phyloP scores from a whole-genome alignment of 2,329 filamentous ascomycete genomes.

The Graphilbum ipis-grandicollis region DNA sequence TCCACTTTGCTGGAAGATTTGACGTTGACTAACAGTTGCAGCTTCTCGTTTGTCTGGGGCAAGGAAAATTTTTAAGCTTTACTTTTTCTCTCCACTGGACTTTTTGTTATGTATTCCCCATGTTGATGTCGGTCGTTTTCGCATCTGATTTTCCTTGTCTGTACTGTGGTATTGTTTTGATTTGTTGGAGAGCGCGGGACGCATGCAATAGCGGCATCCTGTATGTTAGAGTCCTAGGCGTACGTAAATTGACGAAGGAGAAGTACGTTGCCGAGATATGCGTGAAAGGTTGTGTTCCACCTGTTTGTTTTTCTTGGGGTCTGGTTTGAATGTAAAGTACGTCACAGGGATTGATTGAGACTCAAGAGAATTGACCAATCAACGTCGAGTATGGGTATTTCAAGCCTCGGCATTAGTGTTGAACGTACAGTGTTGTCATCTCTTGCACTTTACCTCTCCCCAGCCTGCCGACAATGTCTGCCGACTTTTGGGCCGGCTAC shows the following conservation, averaged over 20 bases:
- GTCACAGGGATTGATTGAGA: not conserved
- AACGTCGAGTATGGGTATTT: not conserved
- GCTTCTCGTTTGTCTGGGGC: slow-evolving; percentile 50
- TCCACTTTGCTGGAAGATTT: slow-evolving; percentile 7
- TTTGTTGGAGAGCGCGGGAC: slow-evolving; percentile 8
- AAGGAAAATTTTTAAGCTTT: slow-evolving; percentile 47
- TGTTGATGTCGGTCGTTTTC: not conserved
- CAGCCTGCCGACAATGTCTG: slow-evolving; percentile 39
- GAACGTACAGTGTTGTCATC: not conserved
- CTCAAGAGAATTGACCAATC: not conserved
- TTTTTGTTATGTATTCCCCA: slow-evolving; percentile 6
- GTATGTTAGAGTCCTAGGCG: too few relatives aligned
- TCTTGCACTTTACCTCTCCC: not conserved
- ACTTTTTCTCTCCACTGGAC: not conserved
- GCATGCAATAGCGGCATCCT: too few relatives aligned
- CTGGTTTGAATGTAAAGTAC: too few relatives aligned
- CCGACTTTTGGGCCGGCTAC: slow-evolving; percentile 91
- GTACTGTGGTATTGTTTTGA: slow-evolving; percentile 5
- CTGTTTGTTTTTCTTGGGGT: too few relatives aligned
- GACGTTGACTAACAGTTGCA: slow-evolving; percentile 16
- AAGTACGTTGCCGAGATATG: too few relatives aligned
- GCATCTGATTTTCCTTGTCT: slow-evolving; percentile 1
- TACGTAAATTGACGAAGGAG: too few relatives aligned
- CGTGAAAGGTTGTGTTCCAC: too few relatives aligned
- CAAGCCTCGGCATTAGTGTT: slow-evolving; percentile 1